Conservation (phyloP, 352 stramenopile genomes). For the Pythium periplocum region DNA sequence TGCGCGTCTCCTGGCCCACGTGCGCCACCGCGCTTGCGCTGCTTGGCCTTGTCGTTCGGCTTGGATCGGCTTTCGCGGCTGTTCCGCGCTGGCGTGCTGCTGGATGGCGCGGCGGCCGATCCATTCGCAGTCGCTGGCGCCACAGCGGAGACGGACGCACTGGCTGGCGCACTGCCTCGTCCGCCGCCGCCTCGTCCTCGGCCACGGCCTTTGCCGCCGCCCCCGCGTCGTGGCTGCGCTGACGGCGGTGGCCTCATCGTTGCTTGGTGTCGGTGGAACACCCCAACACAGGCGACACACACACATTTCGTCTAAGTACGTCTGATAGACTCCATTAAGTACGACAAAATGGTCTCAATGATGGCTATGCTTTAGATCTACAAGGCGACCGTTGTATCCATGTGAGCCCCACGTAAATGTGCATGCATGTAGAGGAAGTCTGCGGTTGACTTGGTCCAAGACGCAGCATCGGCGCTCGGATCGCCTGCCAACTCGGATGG, state of each 20-base stretch:
- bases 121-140: neutral
- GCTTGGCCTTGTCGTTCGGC: conserved; percentile 1
- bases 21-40: conserved; percentile 1
- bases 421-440: neutral
- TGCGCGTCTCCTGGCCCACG: conserved; percentile 8
- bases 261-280: too few species aligned
- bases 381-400: too few species aligned
- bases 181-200: conserved; percentile 4
- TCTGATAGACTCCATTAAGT: too few species aligned
- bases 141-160: neutral
- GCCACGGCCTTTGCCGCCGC: conserved; percentile 2
- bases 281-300: too few species aligned
- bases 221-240: conserved; percentile 1
- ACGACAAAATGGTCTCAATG: too few species aligned
- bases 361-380: too few species aligned
- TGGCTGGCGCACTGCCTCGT: neutral
- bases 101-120: neutral
- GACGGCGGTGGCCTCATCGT: neutral
- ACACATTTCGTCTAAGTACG: too few species aligned
- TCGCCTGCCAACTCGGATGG: neutral
- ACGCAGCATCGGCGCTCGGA: neutral
- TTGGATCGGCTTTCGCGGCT: neutral
- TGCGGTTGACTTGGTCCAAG: neutral
- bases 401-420: neutral
- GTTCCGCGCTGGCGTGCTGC: neutral